Evolutionary conservation across 306 rosid genomes (phyloP).

Genomic region (Cicer judaicum): DNA sequence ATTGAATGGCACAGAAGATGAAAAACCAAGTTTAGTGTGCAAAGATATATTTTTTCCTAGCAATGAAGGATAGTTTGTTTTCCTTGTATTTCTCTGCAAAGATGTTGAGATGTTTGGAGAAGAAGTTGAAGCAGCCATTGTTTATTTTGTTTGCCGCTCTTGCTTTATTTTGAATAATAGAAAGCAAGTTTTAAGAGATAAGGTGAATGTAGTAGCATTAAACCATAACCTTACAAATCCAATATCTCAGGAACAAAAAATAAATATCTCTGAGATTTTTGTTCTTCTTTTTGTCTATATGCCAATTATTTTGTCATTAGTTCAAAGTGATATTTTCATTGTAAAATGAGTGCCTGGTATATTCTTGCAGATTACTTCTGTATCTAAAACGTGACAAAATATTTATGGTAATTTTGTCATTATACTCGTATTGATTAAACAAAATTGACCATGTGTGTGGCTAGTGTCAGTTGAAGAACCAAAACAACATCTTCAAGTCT

Average conservation of each 20-base stretch:
- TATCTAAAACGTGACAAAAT: slow-evolving; percentile 39
- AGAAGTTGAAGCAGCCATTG: slow-evolving; percentile 63
- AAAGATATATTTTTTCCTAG: slow-evolving; percentile 30
- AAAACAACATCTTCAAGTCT: slow-evolving; percentile 15
- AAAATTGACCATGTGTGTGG: slow-evolving; percentile 44
- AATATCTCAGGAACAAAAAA: slow-evolving; percentile 43
- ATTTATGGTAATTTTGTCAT: slow-evolving; percentile 38
- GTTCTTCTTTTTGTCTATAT: slow-evolving; percentile 47
- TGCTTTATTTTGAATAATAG: slow-evolving; percentile 47
- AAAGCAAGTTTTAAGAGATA: slow-evolving; percentile 43
- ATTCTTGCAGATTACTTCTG: slow-evolving; percentile 48
- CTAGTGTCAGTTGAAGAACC: slow-evolving; percentile 40
- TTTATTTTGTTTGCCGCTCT: slow-evolving; percentile 53
- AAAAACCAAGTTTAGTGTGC: slow-evolving; percentile 43
- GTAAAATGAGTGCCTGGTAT: slow-evolving; percentile 42
- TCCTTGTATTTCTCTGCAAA: slow-evolving; percentile 40
- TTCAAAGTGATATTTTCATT: slow-evolving; percentile 46
- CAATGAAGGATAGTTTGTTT: slow-evolving; percentile 42
- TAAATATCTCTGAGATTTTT: slow-evolving; percentile 56
- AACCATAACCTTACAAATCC: slow-evolving; percentile 60
- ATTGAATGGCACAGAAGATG: slow-evolving; percentile 42
- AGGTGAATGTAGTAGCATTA: slow-evolving; percentile 43
- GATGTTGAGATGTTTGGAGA: slow-evolving; percentile 51
- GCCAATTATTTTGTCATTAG: slow-evolving; percentile 23
- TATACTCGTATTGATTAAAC: slow-evolving; percentile 30